These are phyloP conservation scores for Pseudogymnoascus sp. DNA, from an alignment of 2,329 filamentous ascomycete species.

Conservation along the genomic window DNA sequence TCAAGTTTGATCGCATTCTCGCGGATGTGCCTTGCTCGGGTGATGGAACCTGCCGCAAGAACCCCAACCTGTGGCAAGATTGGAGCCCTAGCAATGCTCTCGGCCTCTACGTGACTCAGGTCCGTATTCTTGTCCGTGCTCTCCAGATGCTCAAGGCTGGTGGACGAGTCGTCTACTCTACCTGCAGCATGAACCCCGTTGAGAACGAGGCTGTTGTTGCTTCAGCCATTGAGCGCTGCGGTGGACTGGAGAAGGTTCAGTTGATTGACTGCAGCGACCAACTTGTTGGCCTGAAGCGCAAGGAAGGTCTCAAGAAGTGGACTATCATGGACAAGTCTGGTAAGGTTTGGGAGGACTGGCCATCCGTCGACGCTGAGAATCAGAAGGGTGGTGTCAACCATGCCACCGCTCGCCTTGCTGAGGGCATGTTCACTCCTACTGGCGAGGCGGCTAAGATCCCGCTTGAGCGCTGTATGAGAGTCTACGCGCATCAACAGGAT, in stretches of 20 bases:
- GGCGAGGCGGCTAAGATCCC: constrained; percentile 55
- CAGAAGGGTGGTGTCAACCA: constrained; percentile 51
- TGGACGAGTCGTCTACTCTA: constrained; percentile 92
- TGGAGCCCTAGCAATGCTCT: constrained; percentile 85
- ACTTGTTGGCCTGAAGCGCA: constrained; percentile 68
- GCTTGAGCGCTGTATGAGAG: constrained; percentile 81
- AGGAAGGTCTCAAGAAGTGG: constrained; percentile 73
- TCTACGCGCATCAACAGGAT: constrained; percentile 93
- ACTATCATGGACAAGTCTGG: constrained; percentile 83
- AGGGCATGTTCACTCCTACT: constrained; percentile 74
- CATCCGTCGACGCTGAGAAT: constrained; percentile 66
- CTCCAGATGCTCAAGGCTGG: constrained; percentile 95
- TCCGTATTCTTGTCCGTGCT: constrained; percentile 81
- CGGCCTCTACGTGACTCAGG: constrained; percentile 79
- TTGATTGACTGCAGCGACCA: constrained; percentile 76
- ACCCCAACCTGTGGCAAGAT: constrained; percentile 87
- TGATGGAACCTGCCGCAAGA: constrained; percentile 90
- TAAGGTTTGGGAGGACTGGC: constrained; percentile 72
- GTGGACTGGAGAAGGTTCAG: constrained; percentile 70
- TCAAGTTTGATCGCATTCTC: constrained; percentile 94
- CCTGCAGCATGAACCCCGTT: constrained; percentile 96
- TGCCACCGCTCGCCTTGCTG: constrained; percentile 59
- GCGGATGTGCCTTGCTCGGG: constrained; percentile 96
- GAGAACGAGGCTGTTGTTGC: constrained; percentile 93
- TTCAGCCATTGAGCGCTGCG: constrained; percentile 82